phyloP scores from a whole-genome alignment of 768 basidiomycete species.

The Pulveroboletus sp. region DNA sequence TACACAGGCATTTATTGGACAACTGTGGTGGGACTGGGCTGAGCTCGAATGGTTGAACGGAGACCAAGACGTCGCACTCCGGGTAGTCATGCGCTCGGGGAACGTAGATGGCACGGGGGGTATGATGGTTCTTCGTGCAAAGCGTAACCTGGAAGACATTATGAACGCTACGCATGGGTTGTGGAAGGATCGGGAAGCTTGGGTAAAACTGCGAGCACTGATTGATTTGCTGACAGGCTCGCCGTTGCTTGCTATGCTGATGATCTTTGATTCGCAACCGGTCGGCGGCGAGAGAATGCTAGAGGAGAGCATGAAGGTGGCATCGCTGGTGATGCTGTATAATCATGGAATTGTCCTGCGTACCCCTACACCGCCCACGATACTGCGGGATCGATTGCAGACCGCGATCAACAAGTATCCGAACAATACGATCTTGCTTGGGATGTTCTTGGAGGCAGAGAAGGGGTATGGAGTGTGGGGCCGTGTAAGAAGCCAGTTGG shows the following conservation, averaged over 20 bases:
- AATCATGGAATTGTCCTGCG: conserved; percentile 53
- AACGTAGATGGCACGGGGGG: conserved; percentile 52
- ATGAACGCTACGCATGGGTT: conserved; percentile 27
- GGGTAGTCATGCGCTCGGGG: conserved; percentile 53
- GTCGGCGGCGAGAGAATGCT: conserved; percentile 6
- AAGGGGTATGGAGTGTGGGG: conserved; percentile 81
- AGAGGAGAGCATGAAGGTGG: conserved; percentile 54
- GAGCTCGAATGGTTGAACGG: conserved; percentile 79
- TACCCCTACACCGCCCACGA: conserved; percentile 53
- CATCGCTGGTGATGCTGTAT: conserved; percentile 59
- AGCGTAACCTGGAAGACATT: conserved; percentile 59
- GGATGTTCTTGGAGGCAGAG: conserved; percentile 74
- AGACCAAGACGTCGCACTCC: conserved; percentile 45
- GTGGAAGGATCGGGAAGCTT: conserved; percentile 62
- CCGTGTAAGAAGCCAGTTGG: conserved; percentile 54
- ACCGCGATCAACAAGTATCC: conserved; percentile 58
- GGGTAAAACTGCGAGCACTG: conserved; percentile 64
- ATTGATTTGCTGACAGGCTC: conserved; percentile 57
- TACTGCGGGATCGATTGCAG: conserved; percentile 57
- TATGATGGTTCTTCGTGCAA: conserved; percentile 59
- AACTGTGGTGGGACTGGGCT: conserved; percentile 82
- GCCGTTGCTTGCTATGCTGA: conserved; percentile 40
- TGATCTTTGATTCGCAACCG: conserved; percentile 33
- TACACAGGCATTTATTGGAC: conserved; percentile 36
- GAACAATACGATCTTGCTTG: conserved; percentile 68